phyloP scores from a whole-genome alignment of 768 basidiomycete species.

The Tricholoma terreum region DNA sequence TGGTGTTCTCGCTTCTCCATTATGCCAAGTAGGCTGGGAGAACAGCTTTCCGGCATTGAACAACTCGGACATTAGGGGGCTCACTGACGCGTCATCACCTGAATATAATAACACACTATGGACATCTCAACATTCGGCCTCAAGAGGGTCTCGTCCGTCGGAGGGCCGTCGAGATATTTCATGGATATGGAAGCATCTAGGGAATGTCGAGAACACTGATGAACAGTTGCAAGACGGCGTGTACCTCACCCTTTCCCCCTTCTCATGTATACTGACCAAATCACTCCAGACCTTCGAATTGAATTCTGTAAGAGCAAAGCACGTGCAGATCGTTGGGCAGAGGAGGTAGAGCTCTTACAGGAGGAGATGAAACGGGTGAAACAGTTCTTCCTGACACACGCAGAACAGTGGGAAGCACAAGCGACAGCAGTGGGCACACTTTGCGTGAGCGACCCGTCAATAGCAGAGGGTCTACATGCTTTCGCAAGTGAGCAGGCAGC shows the following conservation, averaged over 20 bases:
- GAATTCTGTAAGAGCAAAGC: slow-evolving; percentile 6
- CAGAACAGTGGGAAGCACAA: neutral
- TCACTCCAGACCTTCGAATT: slow-evolving; percentile 1
- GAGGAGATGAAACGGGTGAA: slow-evolving; percentile 4
- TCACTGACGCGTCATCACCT: neutral
- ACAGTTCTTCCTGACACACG: neutral
- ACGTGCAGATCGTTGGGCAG: too few species aligned
- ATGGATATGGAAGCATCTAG: neutral
- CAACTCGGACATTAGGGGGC: too few species aligned
- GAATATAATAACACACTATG: neutral
- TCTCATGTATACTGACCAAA: neutral
- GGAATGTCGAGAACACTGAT: neutral
- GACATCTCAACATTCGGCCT: neutral
- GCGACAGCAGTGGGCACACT: neutral
- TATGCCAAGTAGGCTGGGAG: neutral
- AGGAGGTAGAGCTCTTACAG: too few species aligned
- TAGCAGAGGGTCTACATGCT: neutral
- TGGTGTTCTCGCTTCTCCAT: neutral
- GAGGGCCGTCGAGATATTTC: too few species aligned
- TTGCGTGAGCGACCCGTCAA: neutral
- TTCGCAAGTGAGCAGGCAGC: neutral
- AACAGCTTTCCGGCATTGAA: too few species aligned
- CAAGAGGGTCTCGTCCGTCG: neutral
- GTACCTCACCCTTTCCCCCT: neutral
- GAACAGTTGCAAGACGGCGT: slow-evolving; percentile 1